These are phyloP conservation scores for Diospyros kaki DNA, from an alignment of 148 eudicot species.

Conservation along the genomic window DNA sequence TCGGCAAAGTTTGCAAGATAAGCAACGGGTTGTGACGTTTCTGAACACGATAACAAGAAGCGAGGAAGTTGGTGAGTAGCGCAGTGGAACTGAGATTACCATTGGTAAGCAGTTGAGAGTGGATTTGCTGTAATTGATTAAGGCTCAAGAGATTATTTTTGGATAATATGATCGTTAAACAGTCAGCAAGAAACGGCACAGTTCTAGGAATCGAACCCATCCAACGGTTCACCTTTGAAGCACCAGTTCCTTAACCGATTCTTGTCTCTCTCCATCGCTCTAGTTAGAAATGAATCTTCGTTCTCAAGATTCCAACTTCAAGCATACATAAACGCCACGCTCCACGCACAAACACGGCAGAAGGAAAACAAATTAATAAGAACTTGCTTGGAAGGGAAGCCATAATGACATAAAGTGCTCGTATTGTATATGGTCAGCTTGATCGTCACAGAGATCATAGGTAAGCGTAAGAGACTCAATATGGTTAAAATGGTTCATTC, in stretches of 20 bases:
- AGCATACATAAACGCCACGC: too few relatives aligned
- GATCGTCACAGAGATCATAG: too few relatives aligned
- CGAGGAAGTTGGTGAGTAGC: conserved; percentile 26
- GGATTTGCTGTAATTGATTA: conserved; percentile 29
- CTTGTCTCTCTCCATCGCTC: neutral
- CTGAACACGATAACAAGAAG: conserved; percentile 21
- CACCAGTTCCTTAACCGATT: neutral
- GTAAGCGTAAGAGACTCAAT: too few relatives aligned
- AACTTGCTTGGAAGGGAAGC: too few relatives aligned
- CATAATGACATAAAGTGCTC: too few relatives aligned
- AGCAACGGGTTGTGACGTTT: conserved; percentile 21
- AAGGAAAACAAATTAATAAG: too few relatives aligned
- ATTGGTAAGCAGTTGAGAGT: conserved; percentile 29
- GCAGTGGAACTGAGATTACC: conserved; percentile 22
- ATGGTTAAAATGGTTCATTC: too few relatives aligned
- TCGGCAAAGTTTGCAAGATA: conserved; percentile 21
- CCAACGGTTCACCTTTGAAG: neutral
- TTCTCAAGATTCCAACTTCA: too few relatives aligned
- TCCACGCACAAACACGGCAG: too few relatives aligned
- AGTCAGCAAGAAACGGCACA: conserved; percentile 6
- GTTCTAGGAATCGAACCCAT: conserved; percentile 10
- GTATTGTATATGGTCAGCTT: too few relatives aligned
- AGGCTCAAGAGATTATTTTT: conserved; percentile 5
- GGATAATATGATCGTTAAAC: conserved; percentile 9
- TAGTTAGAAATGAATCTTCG: too few relatives aligned